Evolutionary conservation across 495 filamentous ascomycete species (phyloP).

Genomic region (Xylaria castorea): DNA sequence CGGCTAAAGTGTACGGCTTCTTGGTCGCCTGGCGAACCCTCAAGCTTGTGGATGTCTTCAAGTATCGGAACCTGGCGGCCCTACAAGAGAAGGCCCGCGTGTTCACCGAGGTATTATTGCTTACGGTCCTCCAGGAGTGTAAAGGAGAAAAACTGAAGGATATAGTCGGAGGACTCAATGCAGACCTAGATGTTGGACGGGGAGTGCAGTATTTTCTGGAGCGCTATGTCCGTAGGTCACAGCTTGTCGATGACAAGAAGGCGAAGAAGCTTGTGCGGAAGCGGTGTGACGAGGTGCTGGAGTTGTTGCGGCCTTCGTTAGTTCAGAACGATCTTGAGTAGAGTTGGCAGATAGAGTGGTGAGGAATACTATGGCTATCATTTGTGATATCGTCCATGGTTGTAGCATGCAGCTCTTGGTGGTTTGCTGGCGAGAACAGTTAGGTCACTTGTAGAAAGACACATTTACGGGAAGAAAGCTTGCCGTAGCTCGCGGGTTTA

Average conservation of each 20-base stretch:
- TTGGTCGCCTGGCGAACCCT: conserved; percentile 73
- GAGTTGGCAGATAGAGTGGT: background rate
- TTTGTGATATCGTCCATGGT: background rate
- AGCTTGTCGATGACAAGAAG: conserved; percentile 63
- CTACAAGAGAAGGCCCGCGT: conserved; percentile 76
- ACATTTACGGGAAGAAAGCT: no score
- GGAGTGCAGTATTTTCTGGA: conserved; percentile 80
- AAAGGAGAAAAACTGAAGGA: conserved; percentile 31
- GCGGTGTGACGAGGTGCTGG: conserved; percentile 70
- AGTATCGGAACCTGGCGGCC: conserved; percentile 77
- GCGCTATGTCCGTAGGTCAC: conserved; percentile 75
- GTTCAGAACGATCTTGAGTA: conserved; percentile 34
- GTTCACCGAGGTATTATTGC: conserved; percentile 81
- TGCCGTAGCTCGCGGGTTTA: background rate
- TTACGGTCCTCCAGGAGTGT: conserved; percentile 72
- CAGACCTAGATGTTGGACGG: conserved; percentile 68
- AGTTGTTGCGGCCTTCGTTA: conserved; percentile 61
- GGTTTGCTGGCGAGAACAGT: no score
- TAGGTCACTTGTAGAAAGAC: no score
- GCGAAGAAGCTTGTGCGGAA: conserved; percentile 70
- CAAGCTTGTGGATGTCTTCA: conserved; percentile 66
- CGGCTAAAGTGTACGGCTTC: conserved; percentile 83
- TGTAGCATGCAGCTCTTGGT: background rate
- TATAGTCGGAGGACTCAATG: conserved; percentile 38
- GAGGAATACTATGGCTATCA: background rate